Evolutionary conservation across 352 stramenopile species (phyloP), one percentile per base, ranked within the genome.

Genomic region (Globisporangium mamillatum): DNA sequence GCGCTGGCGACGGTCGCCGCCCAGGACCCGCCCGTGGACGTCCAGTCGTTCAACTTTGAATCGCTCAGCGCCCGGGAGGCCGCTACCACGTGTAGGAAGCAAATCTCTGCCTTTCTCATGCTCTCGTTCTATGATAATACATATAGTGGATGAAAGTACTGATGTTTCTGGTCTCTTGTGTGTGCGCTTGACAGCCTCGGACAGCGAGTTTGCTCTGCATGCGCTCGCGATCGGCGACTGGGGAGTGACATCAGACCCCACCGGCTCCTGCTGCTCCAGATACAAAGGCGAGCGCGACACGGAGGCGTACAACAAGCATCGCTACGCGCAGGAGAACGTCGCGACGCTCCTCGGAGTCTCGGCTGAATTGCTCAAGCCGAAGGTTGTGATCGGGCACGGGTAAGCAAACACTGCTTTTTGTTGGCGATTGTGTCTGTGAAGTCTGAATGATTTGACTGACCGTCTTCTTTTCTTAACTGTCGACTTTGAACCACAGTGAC

Each of bases 361-460:
- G 12, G 63, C 63, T n/a, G 77, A 50, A 54, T 14, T 85, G 29
- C 80, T 88, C 52, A 71, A 85, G 52, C 85, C 85, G 1, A 84
- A 86, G 56, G 82, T 64, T 14, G 76, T 93, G n/a, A 59, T 93
- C 34, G 82, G 85, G 46, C 85, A 93, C 69, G 85, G 84, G 73
- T 81, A 71, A 14, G 72, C 24, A 10, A 24, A 1, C 0, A 12
- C 7, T 41, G 38, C 16, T 63, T 10, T 10, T 25, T 4, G 22
- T 4, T 55, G 24, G 12, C 12, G 6, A 9, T 7, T 38, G 32
- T 38, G 32, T 38, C 6, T 25, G n/a, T 16, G 36, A 27, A 64
- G 6, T 8, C 4, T 16, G 9, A 56, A 4, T 62, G 32, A 50
- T 12, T 12, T 27, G 55, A 48, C 55, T 61, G 29, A 61, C 58